Conservation (phyloP, 768 basidiomycete genomes). For the Hydnomerulius pinastri region DNA sequence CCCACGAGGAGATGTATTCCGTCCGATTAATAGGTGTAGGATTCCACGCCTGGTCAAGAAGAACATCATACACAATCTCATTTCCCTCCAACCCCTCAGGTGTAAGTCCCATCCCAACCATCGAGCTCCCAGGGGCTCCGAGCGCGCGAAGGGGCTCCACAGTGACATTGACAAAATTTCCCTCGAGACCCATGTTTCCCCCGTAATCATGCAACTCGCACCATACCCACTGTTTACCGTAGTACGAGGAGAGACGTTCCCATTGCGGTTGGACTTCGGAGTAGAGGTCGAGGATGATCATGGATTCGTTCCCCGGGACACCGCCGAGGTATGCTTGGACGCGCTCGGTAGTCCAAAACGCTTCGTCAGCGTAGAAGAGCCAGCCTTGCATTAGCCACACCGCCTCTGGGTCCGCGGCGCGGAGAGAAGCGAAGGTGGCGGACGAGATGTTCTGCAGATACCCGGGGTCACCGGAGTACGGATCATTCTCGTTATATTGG, state of each 20-base stretch:
- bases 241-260: slow-evolving; percentile 41
- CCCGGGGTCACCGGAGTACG: slow-evolving; percentile 31
- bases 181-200: slow-evolving; percentile 40
- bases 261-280: slow-evolving; percentile 43
- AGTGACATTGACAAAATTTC: slow-evolving; percentile 38
- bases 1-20: slow-evolving; percentile 30
- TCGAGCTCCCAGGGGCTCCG: slow-evolving; percentile 29
- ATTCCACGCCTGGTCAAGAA: slow-evolving; percentile 46
- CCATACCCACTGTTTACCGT: slow-evolving; percentile 45
- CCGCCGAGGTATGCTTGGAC: slow-evolving; percentile 43
- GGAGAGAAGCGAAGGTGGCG: slow-evolving; percentile 38
- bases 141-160: slow-evolving; percentile 35
- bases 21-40: slow-evolving; percentile 29
- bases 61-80: slow-evolving; percentile 43
- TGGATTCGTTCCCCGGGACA: slow-evolving; percentile 35
- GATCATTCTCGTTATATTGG: slow-evolving; percentile 46
- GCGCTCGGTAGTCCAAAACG: slow-evolving; percentile 44
- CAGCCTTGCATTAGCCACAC: slow-evolving; percentile 48
- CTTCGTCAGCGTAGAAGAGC: slow-evolving; percentile 38
- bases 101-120: slow-evolving; percentile 41
- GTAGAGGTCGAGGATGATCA: slow-evolving; percentile 45
- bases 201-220: slow-evolving; percentile 43
- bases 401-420: slow-evolving; percentile 41
- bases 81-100: slow-evolving; percentile 45
- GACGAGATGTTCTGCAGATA: slow-evolving; percentile 37